phyloP scores from a whole-genome alignment of 1,284 basidiomycete genomes.

The Phylloboletellus chloephorus region DNA sequence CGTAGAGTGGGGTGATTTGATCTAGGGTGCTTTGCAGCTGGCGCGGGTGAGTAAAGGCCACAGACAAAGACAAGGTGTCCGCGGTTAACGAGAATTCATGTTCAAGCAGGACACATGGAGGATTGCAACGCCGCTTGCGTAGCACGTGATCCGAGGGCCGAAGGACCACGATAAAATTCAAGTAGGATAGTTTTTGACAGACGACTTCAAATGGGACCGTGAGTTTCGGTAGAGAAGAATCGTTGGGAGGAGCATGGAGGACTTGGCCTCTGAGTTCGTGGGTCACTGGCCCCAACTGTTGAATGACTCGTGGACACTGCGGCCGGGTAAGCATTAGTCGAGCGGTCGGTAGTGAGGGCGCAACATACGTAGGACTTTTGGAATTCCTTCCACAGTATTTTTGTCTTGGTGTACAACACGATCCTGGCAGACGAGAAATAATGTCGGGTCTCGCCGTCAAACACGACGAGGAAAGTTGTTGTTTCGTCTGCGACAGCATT shows the following conservation, averaged over 20 bases:
- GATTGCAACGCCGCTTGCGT: not conserved
- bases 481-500: too few species aligned
- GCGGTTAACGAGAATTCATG: not conserved
- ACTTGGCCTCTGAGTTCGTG: conserved; percentile 13
- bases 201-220: conserved; percentile 23
- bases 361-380: too few species aligned
- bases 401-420: not conserved
- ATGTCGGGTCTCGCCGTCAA: not conserved
- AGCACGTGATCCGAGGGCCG: not conserved
- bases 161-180: conserved; percentile 5
- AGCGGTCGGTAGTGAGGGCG: too few species aligned
- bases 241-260: conserved; percentile 11
- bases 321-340: too few species aligned
- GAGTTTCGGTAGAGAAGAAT: conserved; percentile 17
- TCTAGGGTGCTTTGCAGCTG: not conserved
- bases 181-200: conserved; percentile 1
- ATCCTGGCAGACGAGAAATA: conserved; percentile 2
- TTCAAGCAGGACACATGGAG: not conserved
- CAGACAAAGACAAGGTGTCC: not conserved
- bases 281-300: conserved; percentile 11
- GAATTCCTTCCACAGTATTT: too few species aligned
- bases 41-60: not conserved
- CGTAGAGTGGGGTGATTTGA: not conserved
- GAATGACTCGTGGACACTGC: conserved; percentile 20
- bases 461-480: not conserved